phyloP scores from a whole-genome alignment of 371 early-diverging fungal genomes.

The Zopfochytrium polystomum region DNA sequence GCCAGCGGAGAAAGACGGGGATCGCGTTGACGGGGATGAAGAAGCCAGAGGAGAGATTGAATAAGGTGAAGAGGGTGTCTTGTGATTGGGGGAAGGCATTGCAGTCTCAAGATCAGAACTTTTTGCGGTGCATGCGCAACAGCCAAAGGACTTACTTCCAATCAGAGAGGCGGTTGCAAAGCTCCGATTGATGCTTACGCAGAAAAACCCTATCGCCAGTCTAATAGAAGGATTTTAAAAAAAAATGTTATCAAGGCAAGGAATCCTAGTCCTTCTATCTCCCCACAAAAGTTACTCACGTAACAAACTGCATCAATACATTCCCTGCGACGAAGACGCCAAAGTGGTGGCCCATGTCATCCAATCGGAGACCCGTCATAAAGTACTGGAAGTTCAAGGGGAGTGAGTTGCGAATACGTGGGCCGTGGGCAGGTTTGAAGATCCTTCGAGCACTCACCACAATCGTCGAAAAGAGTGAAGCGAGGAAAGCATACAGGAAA shows the following conservation, averaged over 20 bases:
- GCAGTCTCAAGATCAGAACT: neutral
- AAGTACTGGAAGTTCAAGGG: conserved; percentile 33
- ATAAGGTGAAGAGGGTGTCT: conserved; percentile 32
- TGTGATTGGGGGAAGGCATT: too few species aligned
- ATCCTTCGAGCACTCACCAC: conserved; percentile 4
- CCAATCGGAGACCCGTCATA: conserved; percentile 38
- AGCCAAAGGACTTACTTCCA: conserved; percentile 28
- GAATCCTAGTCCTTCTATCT: too few species aligned
- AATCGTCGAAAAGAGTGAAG: conserved; percentile 27
- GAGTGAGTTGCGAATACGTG: too few species aligned
- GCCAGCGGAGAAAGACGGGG: conserved; percentile 42
- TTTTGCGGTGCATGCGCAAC: too few species aligned
- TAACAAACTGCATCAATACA: conserved; percentile 35
- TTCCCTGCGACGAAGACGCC: conserved; percentile 22
- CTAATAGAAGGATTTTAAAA: neutral
- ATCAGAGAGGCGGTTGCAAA: conserved; percentile 45
- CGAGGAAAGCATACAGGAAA: conserved; percentile 23
- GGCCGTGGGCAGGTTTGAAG: neutral
- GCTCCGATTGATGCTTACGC: conserved; percentile 36
- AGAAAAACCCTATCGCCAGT: conserved; percentile 31
- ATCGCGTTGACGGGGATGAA: conserved; percentile 36
- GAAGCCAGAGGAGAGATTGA: conserved; percentile 37
- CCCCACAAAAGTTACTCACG: too few species aligned
- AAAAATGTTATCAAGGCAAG: neutral
- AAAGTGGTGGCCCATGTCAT: conserved; percentile 30